phyloP scores from a whole-genome alignment of 495 filamentous ascomycete genomes.

The Aspergillus ostianus region DNA sequence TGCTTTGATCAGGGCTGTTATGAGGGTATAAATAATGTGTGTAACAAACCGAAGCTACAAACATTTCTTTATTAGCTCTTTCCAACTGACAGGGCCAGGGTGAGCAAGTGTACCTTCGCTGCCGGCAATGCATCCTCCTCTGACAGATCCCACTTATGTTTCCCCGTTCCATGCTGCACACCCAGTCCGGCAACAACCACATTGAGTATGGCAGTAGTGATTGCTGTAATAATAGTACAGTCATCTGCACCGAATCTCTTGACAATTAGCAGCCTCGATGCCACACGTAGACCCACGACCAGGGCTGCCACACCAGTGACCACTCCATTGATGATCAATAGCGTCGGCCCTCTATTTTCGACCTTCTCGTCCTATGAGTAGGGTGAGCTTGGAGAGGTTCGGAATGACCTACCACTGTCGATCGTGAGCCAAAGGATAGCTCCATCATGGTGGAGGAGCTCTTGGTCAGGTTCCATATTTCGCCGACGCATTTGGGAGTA shows the following conservation, averaged over 20 bases:
- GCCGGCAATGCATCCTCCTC: background rate
- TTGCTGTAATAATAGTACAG: constrained; percentile 9
- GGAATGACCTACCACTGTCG: background rate
- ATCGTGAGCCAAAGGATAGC: background rate
- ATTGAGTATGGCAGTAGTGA: background rate
- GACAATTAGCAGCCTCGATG: constrained; percentile 7
- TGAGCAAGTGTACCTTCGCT: background rate
- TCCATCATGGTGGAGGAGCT: no score
- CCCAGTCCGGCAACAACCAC: constrained; percentile 11
- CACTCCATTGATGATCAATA: constrained; percentile 12
- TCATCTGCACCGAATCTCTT: constrained; percentile 11
- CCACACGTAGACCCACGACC: constrained; percentile 8
- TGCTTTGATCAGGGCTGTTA: constrained; percentile 11
- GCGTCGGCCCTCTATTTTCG: constrained; percentile 9
- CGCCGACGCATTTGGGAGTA: no score
- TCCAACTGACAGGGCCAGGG: no score
- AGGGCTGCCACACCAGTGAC: constrained; percentile 8
- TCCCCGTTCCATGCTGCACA: constrained; percentile 14
- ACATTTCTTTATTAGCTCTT: background rate
- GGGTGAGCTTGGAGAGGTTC: background rate
- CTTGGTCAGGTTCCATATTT: no score
- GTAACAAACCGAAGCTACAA: constrained; percentile 11
- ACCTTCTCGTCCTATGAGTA: background rate
- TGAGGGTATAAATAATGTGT: constrained; percentile 14
- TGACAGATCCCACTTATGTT: constrained; percentile 8